These are phyloP conservation scores for Eucalyptus fibrosa DNA, from an alignment of 345 rosid genomes.

Conservation along the genomic window DNA sequence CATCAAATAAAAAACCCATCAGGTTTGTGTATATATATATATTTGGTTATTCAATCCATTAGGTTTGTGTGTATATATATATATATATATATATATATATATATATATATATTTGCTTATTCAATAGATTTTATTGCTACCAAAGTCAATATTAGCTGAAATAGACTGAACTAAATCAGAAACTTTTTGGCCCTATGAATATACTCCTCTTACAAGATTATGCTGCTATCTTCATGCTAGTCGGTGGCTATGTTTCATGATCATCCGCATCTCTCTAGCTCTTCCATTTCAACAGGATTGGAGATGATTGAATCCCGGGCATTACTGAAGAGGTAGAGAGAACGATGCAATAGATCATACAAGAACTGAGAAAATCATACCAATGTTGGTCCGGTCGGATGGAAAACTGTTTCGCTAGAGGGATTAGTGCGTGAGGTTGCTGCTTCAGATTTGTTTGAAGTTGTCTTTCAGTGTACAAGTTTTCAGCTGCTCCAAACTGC, in stretches of 20 bases:
- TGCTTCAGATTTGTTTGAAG: neutral
- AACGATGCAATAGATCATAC: neutral
- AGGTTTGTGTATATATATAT: too few species aligned
- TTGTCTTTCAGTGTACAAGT: neutral
- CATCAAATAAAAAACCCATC: too few species aligned
- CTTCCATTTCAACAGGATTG: rapidly evolving
- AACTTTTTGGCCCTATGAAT: neutral
- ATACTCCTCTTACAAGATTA: neutral
- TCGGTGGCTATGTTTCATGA: neutral
- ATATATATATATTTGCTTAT: too few species aligned
- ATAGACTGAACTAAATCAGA: too few species aligned
- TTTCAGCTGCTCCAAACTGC: neutral
- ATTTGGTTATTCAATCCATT: too few species aligned
- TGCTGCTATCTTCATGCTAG: neutral
- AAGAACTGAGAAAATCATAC: too few species aligned
- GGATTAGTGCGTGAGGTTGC: neutral
- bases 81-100: too few species aligned
- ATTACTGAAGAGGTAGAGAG: neutral
- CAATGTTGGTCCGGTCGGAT: neutral
- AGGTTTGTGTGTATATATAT: too few species aligned
- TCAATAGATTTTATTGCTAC: too few species aligned
- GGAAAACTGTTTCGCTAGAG: neutral
- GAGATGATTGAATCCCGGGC: neutral
- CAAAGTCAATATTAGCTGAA: too few species aligned
- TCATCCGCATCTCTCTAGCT: neutral